Conservation (phyloP, 352 stramenopile species). For the Phytophthora cactorum region DNA sequence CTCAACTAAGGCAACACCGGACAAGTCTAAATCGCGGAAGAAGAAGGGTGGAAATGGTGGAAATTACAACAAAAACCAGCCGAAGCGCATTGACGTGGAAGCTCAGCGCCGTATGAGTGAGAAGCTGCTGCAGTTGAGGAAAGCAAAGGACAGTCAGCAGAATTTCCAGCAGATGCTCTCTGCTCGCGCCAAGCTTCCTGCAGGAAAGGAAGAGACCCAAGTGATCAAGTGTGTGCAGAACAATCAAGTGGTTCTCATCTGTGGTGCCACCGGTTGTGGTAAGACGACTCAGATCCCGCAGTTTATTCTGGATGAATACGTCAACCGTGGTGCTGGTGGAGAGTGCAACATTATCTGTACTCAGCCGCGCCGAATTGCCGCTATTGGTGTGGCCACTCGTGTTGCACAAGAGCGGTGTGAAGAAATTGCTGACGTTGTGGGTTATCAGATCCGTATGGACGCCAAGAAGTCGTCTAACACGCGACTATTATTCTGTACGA, state of each 20-base stretch:
- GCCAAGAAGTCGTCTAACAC: slow-evolving; percentile 90
- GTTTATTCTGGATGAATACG: slow-evolving; percentile 96
- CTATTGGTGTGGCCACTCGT: slow-evolving; percentile 95
- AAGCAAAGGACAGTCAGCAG: slow-evolving; percentile 46
- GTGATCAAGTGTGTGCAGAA: slow-evolving; percentile 60
- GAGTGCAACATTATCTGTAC: slow-evolving; percentile 97
- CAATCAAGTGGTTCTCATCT: slow-evolving; percentile 94
- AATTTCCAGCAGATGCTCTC: slow-evolving; percentile 69
- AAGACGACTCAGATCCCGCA: slow-evolving; percentile 98
- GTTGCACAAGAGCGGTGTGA: slow-evolving; percentile 96
- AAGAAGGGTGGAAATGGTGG: slow-evolving; percentile 19
- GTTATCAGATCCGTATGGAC: slow-evolving; percentile 97
- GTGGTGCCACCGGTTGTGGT: slow-evolving; percentile 95
- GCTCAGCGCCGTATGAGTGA: slow-evolving; percentile 50
- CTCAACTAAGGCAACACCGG: slow-evolving; percentile 5
- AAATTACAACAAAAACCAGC: slow-evolving; percentile 32
- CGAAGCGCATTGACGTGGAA: slow-evolving; percentile 42
- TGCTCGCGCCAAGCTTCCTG: slow-evolving; percentile 63
- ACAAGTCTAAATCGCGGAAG: slow-evolving; percentile 20
- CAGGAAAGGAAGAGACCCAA: slow-evolving; percentile 57
- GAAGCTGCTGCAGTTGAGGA: slow-evolving; percentile 47
- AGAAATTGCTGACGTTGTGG: slow-evolving; percentile 82
- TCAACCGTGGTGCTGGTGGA: slow-evolving; percentile 77
- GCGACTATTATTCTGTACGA: slow-evolving; percentile 96
- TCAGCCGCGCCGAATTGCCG: slow-evolving; percentile 96